These are phyloP conservation scores for Cinnamomum micranthum DNA, from an alignment of 164 flowering plant genomes.

Conservation along the genomic window DNA sequence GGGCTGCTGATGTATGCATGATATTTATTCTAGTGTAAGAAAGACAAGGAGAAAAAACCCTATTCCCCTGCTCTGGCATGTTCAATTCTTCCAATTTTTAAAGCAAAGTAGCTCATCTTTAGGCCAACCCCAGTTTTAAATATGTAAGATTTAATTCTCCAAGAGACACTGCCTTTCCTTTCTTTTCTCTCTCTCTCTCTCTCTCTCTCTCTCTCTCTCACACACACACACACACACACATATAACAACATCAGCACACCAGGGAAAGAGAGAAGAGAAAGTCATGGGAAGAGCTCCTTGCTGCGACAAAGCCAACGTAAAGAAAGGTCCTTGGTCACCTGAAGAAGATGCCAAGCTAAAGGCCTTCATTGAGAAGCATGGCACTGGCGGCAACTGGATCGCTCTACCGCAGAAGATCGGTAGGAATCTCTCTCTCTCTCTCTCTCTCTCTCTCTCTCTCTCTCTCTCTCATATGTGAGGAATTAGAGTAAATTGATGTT, in stretches of 20 bases:
- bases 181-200: constrained; percentile 25
- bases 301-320: constrained; percentile 84
- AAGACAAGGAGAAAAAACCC: constrained; percentile 47
- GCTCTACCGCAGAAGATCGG: constrained; percentile 85
- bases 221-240: too few species aligned
- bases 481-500: background rate
- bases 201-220: constrained; percentile 2
- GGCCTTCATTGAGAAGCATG: constrained; percentile 54
- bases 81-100: constrained; percentile 19
- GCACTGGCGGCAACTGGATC: constrained; percentile 90
- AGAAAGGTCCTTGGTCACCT: constrained; percentile 97
- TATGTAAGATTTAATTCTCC: background rate
- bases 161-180: background rate
- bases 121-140: constrained; percentile 1
- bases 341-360: constrained; percentile 86
- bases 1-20: constrained; percentile 1
- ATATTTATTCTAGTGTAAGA: constrained; percentile 41
- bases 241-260: background rate
- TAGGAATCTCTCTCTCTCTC: constrained; percentile 14
- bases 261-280: background rate
- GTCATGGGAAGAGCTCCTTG: constrained; percentile 96
- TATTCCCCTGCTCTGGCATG: constrained; percentile 32
- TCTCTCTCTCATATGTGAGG: background rate
- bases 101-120: constrained; percentile 15
- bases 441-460: constrained; percentile 3